These are phyloP conservation scores for Polytrichum formosum DNA, from an alignment of 225 moss, liverwort and hornwort genomes.

Conservation along the genomic window DNA sequence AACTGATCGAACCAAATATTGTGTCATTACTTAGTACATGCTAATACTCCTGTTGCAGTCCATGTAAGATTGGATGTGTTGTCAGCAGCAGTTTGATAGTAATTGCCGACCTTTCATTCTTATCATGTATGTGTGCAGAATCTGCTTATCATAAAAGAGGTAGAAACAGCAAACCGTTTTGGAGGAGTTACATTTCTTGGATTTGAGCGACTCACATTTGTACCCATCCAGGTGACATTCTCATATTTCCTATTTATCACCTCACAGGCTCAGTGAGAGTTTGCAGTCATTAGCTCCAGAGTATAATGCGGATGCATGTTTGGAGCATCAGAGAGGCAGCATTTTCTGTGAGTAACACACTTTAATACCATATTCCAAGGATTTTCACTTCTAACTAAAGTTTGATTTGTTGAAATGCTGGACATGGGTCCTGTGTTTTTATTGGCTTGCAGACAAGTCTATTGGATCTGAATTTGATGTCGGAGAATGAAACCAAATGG, in stretches of 20 bases:
- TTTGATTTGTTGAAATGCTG: background rate
- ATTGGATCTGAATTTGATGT: constrained; percentile 69
- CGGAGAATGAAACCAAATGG: constrained; percentile 83
- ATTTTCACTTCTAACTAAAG: too few relatives aligned
- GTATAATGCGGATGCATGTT: too few relatives aligned
- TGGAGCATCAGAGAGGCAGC: too few relatives aligned
- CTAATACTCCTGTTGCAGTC: too few relatives aligned
- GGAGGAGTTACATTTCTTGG: constrained; percentile 90
- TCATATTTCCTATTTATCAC: too few relatives aligned
- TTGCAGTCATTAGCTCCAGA: too few relatives aligned
- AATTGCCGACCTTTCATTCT: background rate
- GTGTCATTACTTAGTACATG: too few relatives aligned
- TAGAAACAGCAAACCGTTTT: constrained; percentile 80
- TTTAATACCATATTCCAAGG: too few relatives aligned
- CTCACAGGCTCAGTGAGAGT: too few relatives aligned
- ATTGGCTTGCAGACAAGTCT: constrained; percentile 59
- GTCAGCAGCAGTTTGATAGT: background rate
- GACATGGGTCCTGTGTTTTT: constrained; percentile 1
- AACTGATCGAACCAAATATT: too few relatives aligned
- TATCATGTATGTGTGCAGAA: constrained; percentile 39
- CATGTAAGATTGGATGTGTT: background rate
- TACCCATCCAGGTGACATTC: constrained; percentile 80
- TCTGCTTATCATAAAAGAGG: constrained; percentile 73
- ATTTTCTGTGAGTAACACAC: too few relatives aligned
- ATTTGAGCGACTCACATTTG: constrained; percentile 85